These are phyloP conservation scores for Aspergillus leporis DNA, from an alignment of 495 filamentous ascomycete genomes.

Conservation along the genomic window DNA sequence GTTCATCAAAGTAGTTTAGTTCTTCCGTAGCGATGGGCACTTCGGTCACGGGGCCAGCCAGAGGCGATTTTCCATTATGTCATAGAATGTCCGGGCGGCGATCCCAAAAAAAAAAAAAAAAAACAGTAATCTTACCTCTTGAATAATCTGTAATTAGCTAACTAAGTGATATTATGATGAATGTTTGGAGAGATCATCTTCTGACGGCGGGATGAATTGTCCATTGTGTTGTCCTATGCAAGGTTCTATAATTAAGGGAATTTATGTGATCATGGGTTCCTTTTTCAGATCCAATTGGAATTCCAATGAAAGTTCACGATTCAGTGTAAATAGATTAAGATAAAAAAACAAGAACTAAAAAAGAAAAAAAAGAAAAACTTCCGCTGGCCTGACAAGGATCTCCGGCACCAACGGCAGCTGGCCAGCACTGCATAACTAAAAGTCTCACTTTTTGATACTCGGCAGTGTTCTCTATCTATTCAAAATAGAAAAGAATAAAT, in stretches of 20 bases:
- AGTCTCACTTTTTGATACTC: background rate
- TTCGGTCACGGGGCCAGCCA: slow-evolving; percentile 21
- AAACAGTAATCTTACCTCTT: too few species aligned
- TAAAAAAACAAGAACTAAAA: slow-evolving; percentile 9
- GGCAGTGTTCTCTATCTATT: too few species aligned
- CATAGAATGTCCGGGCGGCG: slow-evolving; percentile 25
- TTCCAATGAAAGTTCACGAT: background rate
- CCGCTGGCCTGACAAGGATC: background rate
- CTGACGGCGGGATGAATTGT: background rate
- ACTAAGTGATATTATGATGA: background rate
- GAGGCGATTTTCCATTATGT: slow-evolving; percentile 31
- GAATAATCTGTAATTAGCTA: too few species aligned
- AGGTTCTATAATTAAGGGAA: too few species aligned
- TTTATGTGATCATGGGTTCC: too few species aligned
- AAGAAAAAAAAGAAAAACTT: slow-evolving; percentile 18
- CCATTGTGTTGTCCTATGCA: background rate
- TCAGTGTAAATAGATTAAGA: background rate
- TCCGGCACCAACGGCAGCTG: background rate
- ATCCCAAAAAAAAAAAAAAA: slow-evolving; percentile 11
- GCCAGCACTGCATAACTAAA: background rate
- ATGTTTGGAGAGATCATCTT: background rate
- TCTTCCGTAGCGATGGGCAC: slow-evolving; percentile 30
- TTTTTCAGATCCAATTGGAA: too few species aligned
- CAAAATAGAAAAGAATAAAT: too few species aligned
- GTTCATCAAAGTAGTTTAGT: too few species aligned